Evolutionary conservation across 139 green algal genomes (phyloP).

Genomic region (Eudorina sp.): DNA sequence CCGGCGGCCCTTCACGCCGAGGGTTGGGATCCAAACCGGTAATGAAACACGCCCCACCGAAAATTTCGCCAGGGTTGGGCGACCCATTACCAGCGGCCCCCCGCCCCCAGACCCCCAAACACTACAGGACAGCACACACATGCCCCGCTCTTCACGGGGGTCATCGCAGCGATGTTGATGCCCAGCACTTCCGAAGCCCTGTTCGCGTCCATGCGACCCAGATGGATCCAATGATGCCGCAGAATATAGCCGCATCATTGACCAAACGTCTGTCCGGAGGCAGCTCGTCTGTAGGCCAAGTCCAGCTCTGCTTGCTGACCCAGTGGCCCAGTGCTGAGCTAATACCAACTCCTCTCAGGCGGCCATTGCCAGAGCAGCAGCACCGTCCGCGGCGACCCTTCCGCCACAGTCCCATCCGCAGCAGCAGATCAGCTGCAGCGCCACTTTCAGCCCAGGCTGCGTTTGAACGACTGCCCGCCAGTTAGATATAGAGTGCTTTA

Average conservation of each 20-base stretch:
- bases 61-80: not conserved
- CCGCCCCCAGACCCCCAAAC: not conserved
- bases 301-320: not conserved
- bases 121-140: not conserved
- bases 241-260: not conserved
- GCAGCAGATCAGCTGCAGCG: not conserved
- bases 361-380: not conserved
- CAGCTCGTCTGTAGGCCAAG: too few species aligned
- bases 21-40: too few species aligned
- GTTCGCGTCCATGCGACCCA: not conserved
- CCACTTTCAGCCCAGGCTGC: not conserved
- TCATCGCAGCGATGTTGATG: not conserved
- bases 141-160: not conserved
- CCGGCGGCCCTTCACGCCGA: too few species aligned
- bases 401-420: not conserved
- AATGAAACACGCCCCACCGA: not conserved
- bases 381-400: too few species aligned
- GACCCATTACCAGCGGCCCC: not conserved
- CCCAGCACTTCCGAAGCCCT: not conserved
- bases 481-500: conserved; percentile 1
- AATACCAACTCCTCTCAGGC: not conserved
- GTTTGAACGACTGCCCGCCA: not conserved
- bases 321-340: not conserved
- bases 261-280: too few species aligned
- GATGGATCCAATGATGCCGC: not conserved